A percentile compares a stretch with the other conserved stretches of the same genome.
Evolutionary conservation across 371 early-diverging fungal genomes (phyloP).

Genomic region (Amoeboaphelidium occidentale): DNA sequence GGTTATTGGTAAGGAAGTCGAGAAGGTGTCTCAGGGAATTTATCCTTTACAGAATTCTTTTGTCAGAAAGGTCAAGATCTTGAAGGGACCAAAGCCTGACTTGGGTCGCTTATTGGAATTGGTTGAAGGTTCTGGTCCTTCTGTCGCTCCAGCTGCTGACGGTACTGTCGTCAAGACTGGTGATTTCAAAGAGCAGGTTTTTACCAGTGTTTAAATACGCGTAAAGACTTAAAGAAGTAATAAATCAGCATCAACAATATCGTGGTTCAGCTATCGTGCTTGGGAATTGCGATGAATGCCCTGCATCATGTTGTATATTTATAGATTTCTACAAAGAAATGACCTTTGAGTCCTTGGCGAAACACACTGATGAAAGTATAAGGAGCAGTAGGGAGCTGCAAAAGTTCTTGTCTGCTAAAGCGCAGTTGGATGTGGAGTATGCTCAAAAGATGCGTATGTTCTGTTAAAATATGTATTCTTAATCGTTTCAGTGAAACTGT

Average conservation of each 20-base stretch:
- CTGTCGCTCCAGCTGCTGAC: background rate
- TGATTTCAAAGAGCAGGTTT: background rate
- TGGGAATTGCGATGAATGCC: too few species aligned
- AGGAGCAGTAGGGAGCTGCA: background rate
- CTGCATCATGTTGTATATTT: too few species aligned
- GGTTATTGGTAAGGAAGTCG: conserved; percentile 78
- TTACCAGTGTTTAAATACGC: background rate
- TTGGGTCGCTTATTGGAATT: background rate
- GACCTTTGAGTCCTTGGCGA: background rate
- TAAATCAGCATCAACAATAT: too few species aligned
- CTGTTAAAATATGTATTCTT: too few species aligned
- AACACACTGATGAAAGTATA: background rate
- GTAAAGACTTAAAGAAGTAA: background rate
- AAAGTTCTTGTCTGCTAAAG: background rate
- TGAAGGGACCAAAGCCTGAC: conserved; percentile 92
- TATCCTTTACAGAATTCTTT: conserved; percentile 97
- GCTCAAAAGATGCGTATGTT: background rate
- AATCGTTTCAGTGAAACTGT: too few species aligned
- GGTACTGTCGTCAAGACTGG: background rate
- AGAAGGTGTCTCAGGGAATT: conserved; percentile 89
- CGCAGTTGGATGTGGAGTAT: background rate
- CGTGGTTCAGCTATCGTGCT: too few species aligned
- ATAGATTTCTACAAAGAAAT: background rate
- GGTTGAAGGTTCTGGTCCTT: background rate
- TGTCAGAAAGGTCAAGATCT: conserved; percentile 98